These are phyloP conservation scores for Daldinia childiae DNA, from an alignment of 495 filamentous ascomycete species.

Conservation along the genomic window DNA sequence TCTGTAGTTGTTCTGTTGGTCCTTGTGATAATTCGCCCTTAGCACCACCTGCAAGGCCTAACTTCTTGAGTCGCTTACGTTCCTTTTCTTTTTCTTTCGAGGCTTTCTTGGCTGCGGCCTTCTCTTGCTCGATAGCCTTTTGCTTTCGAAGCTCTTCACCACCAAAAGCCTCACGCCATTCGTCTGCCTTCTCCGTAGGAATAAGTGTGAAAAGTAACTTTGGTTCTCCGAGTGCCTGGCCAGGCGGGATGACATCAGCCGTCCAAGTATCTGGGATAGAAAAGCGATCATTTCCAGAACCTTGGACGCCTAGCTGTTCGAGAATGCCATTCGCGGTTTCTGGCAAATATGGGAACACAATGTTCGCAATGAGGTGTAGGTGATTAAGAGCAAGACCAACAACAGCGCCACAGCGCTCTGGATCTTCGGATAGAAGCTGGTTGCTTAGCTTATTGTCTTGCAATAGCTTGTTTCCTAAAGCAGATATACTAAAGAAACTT, in stretches of 20 bases:
- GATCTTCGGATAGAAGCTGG: constrained; percentile 74
- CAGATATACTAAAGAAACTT: constrained; percentile 62
- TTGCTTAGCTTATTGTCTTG: constrained; percentile 88
- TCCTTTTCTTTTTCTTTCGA: constrained; percentile 57
- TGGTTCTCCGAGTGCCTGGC: constrained; percentile 84
- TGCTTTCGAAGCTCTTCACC: constrained; percentile 60
- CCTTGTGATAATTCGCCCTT: constrained; percentile 42
- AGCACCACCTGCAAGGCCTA: constrained; percentile 44
- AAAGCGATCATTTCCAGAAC: constrained; percentile 60
- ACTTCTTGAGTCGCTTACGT: constrained; percentile 61
- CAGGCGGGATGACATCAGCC: constrained; percentile 66
- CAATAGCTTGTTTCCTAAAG: constrained; percentile 80
- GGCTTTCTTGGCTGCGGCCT: constrained; percentile 72
- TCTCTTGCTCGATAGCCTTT: constrained; percentile 43
- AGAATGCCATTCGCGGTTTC: constrained; percentile 78
- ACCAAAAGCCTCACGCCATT: constrained; percentile 85
- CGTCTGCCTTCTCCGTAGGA: constrained; percentile 79
- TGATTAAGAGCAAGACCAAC: constrained; percentile 84
- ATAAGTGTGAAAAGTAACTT: constrained; percentile 86
- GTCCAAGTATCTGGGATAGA: constrained; percentile 80
- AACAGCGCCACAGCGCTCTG: constrained; percentile 77
- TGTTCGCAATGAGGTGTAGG: constrained; percentile 77
- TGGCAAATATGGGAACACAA: constrained; percentile 87
- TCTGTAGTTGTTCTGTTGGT: constrained; percentile 40
- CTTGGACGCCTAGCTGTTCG: constrained; percentile 65